Conservation (phyloP, 2,329 filamentous ascomycete genomes). For the Trichoderma sp. region DNA sequence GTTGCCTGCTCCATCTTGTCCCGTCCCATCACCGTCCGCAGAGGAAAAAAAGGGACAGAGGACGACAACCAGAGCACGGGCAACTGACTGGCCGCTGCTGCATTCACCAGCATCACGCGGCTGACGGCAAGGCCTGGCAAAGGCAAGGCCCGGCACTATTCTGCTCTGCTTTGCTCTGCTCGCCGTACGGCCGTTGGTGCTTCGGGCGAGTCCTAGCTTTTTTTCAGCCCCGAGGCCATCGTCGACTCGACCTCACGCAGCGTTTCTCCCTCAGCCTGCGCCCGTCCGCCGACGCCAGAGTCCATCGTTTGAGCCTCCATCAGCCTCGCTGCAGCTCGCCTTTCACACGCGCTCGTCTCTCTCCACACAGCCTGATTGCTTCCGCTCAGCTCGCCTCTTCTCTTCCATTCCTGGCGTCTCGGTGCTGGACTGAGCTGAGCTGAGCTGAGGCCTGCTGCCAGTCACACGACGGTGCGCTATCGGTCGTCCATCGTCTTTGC, state of each 20-base stretch:
- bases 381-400: not conserved
- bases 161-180: not conserved
- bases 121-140: not conserved
- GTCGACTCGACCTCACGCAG: constrained; percentile 8
- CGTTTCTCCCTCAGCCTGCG: constrained; percentile 21
- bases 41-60: not conserved
- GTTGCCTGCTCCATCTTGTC: constrained; percentile 4
- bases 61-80: not conserved
- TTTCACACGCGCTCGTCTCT: not conserved
- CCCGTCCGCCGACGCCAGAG: constrained; percentile 7
- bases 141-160: not conserved
- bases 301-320: constrained; percentile 19
- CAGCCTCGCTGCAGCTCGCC: constrained; percentile 5
- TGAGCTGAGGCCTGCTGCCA: constrained; percentile 6
- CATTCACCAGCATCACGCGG: constrained; percentile 3
- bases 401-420: constrained; percentile 4
- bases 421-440: constrained; percentile 7
- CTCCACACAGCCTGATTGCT: not conserved
- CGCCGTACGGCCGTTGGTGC: constrained; percentile 3
- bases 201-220: constrained; percentile 13
- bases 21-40: constrained; percentile 8
- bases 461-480: constrained; percentile 16
- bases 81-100: not conserved
- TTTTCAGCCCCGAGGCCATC: constrained; percentile 16
- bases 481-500: not conserved